Percentiles rank a stretch among this genome's conserved stretches.
Evolutionary conservation across 495 filamentous ascomycete species (phyloP).

Genomic region (Hypoxylon lenormandii): DNA sequence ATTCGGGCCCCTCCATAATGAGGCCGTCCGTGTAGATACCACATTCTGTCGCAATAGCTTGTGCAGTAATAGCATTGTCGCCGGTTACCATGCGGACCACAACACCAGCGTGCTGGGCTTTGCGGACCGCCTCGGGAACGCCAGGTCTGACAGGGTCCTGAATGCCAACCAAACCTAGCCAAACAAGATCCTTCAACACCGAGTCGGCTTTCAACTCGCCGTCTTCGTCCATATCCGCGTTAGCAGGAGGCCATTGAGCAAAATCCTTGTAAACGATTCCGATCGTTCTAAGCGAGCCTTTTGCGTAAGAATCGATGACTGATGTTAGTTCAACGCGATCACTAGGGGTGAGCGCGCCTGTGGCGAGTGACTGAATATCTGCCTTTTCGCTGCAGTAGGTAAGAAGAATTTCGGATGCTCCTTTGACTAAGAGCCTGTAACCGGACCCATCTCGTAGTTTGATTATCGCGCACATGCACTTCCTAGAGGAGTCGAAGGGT

Average conservation of each 20-base stretch:
- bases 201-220: slow-evolving; percentile 72
- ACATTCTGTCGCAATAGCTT: slow-evolving; percentile 84
- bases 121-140: slow-evolving; percentile 78
- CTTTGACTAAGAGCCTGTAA: slow-evolving; percentile 77
- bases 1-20: slow-evolving; percentile 84
- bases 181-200: slow-evolving; percentile 75
- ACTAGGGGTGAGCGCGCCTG: slow-evolving; percentile 51
- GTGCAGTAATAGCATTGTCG: slow-evolving; percentile 86
- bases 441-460: slow-evolving; percentile 56
- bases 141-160: slow-evolving; percentile 81
- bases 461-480: slow-evolving; percentile 79
- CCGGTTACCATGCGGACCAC: slow-evolving; percentile 92
- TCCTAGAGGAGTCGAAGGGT: slow-evolving; percentile 76
- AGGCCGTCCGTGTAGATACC: slow-evolving; percentile 83
- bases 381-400: slow-evolving; percentile 65
- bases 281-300: slow-evolving; percentile 79
- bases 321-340: slow-evolving; percentile 57
- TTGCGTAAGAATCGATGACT: slow-evolving; percentile 73
- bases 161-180: slow-evolving; percentile 78
- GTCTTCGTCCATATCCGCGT: slow-evolving; percentile 66
- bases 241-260: slow-evolving; percentile 76
- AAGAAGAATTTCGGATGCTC: slow-evolving; percentile 77
- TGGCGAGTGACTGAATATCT: slow-evolving; percentile 34
- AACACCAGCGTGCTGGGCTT: slow-evolving; percentile 81
- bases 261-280: slow-evolving; percentile 80